Base-by-base conservation (phyloP, 2,329 filamentous ascomycete genomes). In the Fusarium chuoi region DNA sequence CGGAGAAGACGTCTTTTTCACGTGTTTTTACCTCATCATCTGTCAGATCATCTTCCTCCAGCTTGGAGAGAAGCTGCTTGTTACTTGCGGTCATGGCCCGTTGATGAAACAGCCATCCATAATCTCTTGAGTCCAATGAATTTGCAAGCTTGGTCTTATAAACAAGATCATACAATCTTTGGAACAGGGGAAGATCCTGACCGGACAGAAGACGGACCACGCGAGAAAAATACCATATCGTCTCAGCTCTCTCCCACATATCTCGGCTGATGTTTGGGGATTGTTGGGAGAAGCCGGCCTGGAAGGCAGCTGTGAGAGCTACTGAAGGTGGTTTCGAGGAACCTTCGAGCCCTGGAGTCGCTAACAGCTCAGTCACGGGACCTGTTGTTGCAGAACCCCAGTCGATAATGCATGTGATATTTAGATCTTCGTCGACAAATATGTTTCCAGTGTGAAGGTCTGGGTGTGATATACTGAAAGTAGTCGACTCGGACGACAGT, bases 161-260 rank as follows among this genome's bases (percentile, higher is more conserved):
- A 6, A 70, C 65, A 52, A 72, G 60, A 17, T 62, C 36, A 48
- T 71, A 71, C 14, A 76, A 39, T 2, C 11, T 48, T 62, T 59
- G 52, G 11, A 76, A 76, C 4, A 68, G n/a, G 3, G 4, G 13
- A 30, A 66, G 64, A 36, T 78, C 74, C n/a, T 76, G 64, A 9
- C 30, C 65, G 6, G 74, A 75, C 13, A 77, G 62, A 39, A 75
- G 30, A 24, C 72, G 63, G 5, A 68, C 42, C 10, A 77, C 36
- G 9, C 63, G 68, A 30, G 68, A 62, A 24, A 76, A 71, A 39
- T 54, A 30, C 68, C 74, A 73, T 10, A 67, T 68, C 39, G 38
- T 70, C 6, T 72, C 62, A 17, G 54, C 62, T 41, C 2, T 70
- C 1, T 35, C 18, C 73, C 71, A 70, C 15, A 45, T 12, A 14